phyloP scores from a whole-genome alignment of 345 rosid genomes.

The Euphorbia peplus region DNA sequence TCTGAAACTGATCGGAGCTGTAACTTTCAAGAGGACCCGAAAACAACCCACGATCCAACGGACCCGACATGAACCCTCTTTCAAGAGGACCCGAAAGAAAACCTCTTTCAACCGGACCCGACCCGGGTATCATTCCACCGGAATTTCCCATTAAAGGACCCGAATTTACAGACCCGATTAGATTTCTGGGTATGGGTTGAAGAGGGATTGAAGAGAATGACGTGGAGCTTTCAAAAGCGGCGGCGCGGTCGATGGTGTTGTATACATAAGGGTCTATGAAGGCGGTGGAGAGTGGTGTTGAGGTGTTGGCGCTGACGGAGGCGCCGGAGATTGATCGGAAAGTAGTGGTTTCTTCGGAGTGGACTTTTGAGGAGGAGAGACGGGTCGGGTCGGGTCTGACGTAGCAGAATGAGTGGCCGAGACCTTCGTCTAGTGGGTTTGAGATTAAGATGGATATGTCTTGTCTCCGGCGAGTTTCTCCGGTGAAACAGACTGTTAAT shows the following conservation, averaged over 20 bases:
- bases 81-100: conserved; percentile 87
- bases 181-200: conserved; percentile 73
- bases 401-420: conserved; percentile 96
- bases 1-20: conserved; percentile 51
- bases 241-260: conserved; percentile 60
- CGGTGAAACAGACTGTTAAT: conserved; percentile 68
- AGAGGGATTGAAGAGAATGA: conserved; percentile 84
- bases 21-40: conserved; percentile 47
- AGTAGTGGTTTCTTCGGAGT: conserved; percentile 77
- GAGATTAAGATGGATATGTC: conserved; percentile 38
- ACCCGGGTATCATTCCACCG: conserved; percentile 42
- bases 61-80: conserved; percentile 89
- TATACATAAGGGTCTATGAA: conserved; percentile 58
- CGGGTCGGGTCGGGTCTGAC: conserved; percentile 74
- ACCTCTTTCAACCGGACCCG: conserved; percentile 71
- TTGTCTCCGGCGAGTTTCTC: conserved; percentile 46
- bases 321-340: conserved; percentile 94
- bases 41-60: conserved; percentile 63
- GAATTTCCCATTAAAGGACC: conserved; percentile 43
- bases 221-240: conserved; percentile 90
- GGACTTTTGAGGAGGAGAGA: conserved; percentile 72
- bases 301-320: conserved; percentile 91
- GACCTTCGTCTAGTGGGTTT: conserved; percentile 74
- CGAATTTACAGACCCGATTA: conserved; percentile 35
- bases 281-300: conserved; percentile 88